Conservation (phyloP, 495 filamentous ascomycete genomes). For the Hypoxylon perforatum region DNA sequence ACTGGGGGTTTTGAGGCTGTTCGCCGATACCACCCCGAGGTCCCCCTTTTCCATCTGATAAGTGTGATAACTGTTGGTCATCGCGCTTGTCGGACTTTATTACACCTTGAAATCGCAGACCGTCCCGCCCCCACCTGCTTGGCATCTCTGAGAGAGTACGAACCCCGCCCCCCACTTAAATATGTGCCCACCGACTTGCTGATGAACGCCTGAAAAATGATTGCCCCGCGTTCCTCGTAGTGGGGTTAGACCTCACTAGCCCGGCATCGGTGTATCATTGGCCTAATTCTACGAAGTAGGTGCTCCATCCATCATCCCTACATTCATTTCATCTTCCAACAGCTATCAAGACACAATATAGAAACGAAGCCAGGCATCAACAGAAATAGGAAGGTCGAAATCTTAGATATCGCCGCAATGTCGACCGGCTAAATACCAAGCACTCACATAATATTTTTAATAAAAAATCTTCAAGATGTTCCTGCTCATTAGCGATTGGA, state of each 20-base stretch:
- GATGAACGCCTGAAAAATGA: constrained; percentile 18
- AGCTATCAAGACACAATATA: constrained; percentile 5
- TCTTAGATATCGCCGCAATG: constrained; percentile 15
- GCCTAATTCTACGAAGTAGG: constrained; percentile 20
- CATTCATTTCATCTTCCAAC: constrained; percentile 4
- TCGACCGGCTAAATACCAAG: constrained; percentile 18
- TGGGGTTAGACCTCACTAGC: background rate
- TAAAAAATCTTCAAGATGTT: background rate
- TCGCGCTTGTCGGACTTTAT: too few relatives aligned
- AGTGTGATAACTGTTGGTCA: too few relatives aligned
- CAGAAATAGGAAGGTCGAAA: constrained; percentile 28
- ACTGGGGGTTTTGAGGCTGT: background rate
- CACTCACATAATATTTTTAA: background rate
- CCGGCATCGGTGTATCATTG: constrained; percentile 34
- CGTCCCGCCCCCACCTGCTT: constrained; percentile 38
- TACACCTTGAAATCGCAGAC: background rate
- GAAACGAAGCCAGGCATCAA: background rate
- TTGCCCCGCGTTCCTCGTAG: constrained; percentile 33
- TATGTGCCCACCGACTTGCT: constrained; percentile 11
- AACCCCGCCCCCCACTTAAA: constrained; percentile 25
- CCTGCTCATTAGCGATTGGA: background rate
- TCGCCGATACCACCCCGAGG: background rate
- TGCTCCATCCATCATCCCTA: background rate
- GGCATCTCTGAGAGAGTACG: background rate
- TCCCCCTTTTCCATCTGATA: constrained; percentile 8